A percentile compares a stretch with the other conserved stretches of the same genome.
phyloP scores from a whole-genome alignment of 2,329 filamentous ascomycete genomes.

The Cladosporium colombiae region DNA sequence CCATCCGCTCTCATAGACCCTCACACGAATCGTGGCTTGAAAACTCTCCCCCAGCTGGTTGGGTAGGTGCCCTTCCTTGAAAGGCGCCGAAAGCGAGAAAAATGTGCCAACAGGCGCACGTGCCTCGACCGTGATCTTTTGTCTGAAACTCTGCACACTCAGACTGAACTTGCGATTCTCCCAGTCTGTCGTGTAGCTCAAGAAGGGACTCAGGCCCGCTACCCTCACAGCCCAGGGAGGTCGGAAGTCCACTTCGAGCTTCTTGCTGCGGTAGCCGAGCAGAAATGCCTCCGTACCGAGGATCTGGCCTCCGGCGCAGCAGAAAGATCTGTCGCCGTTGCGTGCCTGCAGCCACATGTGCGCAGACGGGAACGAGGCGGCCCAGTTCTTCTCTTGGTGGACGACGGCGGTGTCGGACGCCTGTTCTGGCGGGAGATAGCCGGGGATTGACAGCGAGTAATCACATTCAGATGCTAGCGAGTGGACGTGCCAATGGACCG shows the following conservation, averaged over 20 bases:
- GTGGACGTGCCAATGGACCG: conserved; percentile 55
- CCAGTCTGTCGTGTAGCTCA: conserved; percentile 45
- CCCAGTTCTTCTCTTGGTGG: conserved; percentile 57
- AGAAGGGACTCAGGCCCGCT: conserved; percentile 44
- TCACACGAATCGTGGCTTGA: conserved; percentile 46
- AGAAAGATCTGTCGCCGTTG: conserved; percentile 34
- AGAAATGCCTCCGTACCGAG: conserved; percentile 49
- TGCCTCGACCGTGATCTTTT: conserved; percentile 45
- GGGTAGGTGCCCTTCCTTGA: conserved; percentile 47
- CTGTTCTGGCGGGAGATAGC: conserved; percentile 30
- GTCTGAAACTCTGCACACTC: conserved; percentile 41
- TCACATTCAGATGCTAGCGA: conserved; percentile 45
- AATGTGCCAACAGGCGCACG: conserved; percentile 46
- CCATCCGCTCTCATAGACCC: conserved; percentile 43
- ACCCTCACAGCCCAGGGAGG: conserved; percentile 47
- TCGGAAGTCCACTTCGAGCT: conserved; percentile 44
- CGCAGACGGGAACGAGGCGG: conserved; percentile 46
- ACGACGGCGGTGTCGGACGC: conserved; percentile 41
- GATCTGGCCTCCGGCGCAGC: conserved; percentile 43
- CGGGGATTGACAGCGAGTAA: conserved; percentile 43
- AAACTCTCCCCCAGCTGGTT: conserved; percentile 52
- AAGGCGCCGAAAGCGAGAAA: conserved; percentile 49
- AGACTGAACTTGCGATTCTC: conserved; percentile 42
- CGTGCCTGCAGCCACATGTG: conserved; percentile 46
- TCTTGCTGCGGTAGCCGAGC: conserved; percentile 46